Percentiles rank a stretch among this genome's conserved stretches.
phyloP scores from a whole-genome alignment of 2,329 filamentous ascomycete species.

The Aspergillus sergii region DNA sequence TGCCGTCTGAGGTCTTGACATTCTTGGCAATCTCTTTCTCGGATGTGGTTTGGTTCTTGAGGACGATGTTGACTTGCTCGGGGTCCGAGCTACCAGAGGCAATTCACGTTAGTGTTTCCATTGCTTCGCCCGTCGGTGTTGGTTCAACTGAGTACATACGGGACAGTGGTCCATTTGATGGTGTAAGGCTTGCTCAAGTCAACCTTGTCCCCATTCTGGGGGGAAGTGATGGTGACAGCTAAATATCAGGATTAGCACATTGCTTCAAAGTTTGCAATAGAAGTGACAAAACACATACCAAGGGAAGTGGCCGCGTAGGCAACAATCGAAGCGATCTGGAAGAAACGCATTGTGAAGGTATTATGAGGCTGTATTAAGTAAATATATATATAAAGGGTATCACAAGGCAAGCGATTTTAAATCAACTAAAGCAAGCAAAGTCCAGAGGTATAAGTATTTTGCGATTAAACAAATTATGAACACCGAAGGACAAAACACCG shows the following conservation, averaged over 20 bases:
- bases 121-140: not conserved
- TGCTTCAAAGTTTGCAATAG: not conserved
- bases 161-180: slow-evolving; percentile 44
- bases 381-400: slow-evolving; percentile 4
- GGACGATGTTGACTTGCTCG: slow-evolving; percentile 41
- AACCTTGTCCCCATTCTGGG: slow-evolving; percentile 33
- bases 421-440: slow-evolving; percentile 1
- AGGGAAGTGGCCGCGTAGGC: slow-evolving; percentile 33
- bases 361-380: not conserved
- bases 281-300: slow-evolving; percentile 23
- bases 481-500: not conserved
- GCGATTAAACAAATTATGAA: not conserved
- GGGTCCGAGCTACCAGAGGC: slow-evolving; percentile 42
- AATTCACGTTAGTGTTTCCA: not conserved
- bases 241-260: not conserved
- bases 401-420: slow-evolving; percentile 6
- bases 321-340: slow-evolving; percentile 25
- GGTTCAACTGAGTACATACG: slow-evolving; percentile 23
- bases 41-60: slow-evolving; percentile 45
- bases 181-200: slow-evolving; percentile 41
- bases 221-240: slow-evolving; percentile 40
- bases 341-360: slow-evolving; percentile 31
- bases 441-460: slow-evolving; percentile 8
- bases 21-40: slow-evolving; percentile 35
- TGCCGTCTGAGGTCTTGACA: slow-evolving; percentile 38